Evolutionary conservation across 169 alveolate genomes (phyloP), one percentile per base, ranked within the genome.

Genomic region (Plasmodium cynomolgi): DNA sequence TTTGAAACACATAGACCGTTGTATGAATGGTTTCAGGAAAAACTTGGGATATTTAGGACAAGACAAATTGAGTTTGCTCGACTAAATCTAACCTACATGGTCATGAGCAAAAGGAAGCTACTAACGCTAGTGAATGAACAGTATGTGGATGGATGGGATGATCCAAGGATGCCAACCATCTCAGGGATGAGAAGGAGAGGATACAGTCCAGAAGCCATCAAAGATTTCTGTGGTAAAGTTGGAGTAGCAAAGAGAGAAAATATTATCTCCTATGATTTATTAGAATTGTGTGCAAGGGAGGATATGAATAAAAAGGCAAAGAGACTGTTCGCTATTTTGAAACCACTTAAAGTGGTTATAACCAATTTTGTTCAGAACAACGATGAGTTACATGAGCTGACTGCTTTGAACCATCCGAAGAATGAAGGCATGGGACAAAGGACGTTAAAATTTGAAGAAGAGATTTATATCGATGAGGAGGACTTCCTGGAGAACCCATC

Each of bases 141-240:
- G 56, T 56, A 95, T 37, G 99, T 99, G 26, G 94, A 96, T 6
- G 99, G 99, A 23, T 99, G 99, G 99, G 99, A 99, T 91, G 99
- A 99, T 94, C 99, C 99, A 9, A 96, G 99, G 77, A 96, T 99
- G 98, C 99, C 99, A 13, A 99, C 99, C n/a, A 96, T 99, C 15
- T 96, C 99, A 26, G 99, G 99, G 33, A 95, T 99, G 81, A 97
- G 99, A 71, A 96, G 99, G 54, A 97, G 99, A 86, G 99, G 99
- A 1, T 98, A 98, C 92, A 99, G 95, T 93, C 99, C 96, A 93
- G 99, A 96, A 95, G 98, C 95, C 93, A 97, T 97, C 96, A 98
- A 92, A 83, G 95, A 97, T 84, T 97, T 98, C 95, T 97, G 98
- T 92, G 98, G 98, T 82, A 96, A 96, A 74, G 98, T 99, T 15